Evolutionary conservation across 2,329 filamentous ascomycete genomes (phyloP).

Genomic region (Botrytis elliptica): DNA sequence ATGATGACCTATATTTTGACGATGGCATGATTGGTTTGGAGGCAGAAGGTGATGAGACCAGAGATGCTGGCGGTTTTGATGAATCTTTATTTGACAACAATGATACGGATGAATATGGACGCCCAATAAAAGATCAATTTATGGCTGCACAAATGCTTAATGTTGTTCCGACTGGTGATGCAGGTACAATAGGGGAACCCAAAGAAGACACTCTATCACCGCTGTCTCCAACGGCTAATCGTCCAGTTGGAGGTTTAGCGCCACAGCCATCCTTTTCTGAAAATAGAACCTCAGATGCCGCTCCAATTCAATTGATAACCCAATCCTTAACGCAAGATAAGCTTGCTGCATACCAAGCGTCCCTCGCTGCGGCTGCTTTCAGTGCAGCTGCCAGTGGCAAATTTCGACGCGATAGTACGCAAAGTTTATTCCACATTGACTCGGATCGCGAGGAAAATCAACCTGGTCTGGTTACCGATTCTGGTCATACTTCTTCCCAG

Average conservation of each 20-base stretch:
- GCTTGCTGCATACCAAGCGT: conserved; percentile 75
- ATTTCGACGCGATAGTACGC: conserved; percentile 57
- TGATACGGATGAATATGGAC: conserved; percentile 61
- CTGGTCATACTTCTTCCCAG: conserved; percentile 40
- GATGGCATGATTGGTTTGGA: conserved; percentile 61
- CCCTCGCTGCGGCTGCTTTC: conserved; percentile 77
- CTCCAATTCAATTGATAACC: conserved; percentile 21
- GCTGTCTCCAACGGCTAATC: neutral
- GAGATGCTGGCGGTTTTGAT: conserved; percentile 60
- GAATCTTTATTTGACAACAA: conserved; percentile 72
- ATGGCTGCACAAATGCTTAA: conserved; percentile 31
- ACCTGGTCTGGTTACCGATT: conserved; percentile 43
- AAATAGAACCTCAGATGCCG: conserved; percentile 7
- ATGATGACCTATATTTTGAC: conserved; percentile 58
- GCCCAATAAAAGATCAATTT: conserved; percentile 50
- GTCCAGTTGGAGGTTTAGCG: conserved; percentile 24
- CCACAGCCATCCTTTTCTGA: conserved; percentile 33
- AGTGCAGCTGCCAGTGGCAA: conserved; percentile 73
- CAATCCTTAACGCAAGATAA: conserved; percentile 52
- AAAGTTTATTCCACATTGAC: conserved; percentile 28
- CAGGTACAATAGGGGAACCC: neutral
- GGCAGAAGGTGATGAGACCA: conserved; percentile 44
- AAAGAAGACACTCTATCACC: neutral
- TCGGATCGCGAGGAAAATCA: conserved; percentile 37
- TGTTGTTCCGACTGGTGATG: conserved; percentile 25